A percentile compares a stretch with the other conserved stretches of the same genome.
phyloP scores from a whole-genome alignment of 2,329 filamentous ascomycete genomes.

The Leptographium radiaticola region DNA sequence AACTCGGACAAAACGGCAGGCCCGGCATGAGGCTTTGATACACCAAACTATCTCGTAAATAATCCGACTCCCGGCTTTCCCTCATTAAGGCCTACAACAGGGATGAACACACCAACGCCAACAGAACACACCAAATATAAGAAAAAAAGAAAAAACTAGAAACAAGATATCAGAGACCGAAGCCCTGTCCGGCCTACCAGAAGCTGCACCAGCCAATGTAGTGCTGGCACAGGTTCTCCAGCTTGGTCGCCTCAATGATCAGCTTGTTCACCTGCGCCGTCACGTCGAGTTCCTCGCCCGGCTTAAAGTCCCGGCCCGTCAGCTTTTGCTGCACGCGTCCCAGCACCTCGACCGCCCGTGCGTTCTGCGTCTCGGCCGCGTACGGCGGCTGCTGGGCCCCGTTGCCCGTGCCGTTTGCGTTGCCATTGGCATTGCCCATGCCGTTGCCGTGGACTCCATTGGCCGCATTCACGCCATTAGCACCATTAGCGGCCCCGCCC shows the following conservation, averaged over 20 bases:
- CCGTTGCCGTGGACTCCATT: not conserved
- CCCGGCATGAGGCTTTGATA: not conserved
- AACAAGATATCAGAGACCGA: too few relatives aligned
- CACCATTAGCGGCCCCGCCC: not conserved
- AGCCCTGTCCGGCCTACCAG: constrained; percentile 45
- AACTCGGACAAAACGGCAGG: not conserved
- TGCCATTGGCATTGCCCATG: not conserved
- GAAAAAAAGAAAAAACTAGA: too few relatives aligned
- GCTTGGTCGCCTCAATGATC: constrained; percentile 85
- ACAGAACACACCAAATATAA: not conserved
- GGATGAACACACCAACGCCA: too few relatives aligned
- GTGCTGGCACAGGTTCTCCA: constrained; percentile 97
- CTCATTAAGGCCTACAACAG: too few relatives aligned
- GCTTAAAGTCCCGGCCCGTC: constrained; percentile 84
- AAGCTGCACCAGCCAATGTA: constrained; percentile 99
- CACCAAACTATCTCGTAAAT: not conserved
- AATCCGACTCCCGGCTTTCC: not conserved
- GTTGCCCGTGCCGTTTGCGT: not conserved
- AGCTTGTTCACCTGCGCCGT: constrained; percentile 87
- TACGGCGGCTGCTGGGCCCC: constrained; percentile 20
- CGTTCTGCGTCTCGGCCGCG: constrained; percentile 73
- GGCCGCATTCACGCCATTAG: not conserved
- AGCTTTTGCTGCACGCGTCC: constrained; percentile 90
- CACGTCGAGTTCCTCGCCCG: constrained; percentile 69
- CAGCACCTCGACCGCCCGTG: constrained; percentile 80